Evolutionary conservation across 768 basidiomycete genomes (phyloP), one percentile per base, ranked within the genome.

Genomic region (Lyophyllum decastes): DNA sequence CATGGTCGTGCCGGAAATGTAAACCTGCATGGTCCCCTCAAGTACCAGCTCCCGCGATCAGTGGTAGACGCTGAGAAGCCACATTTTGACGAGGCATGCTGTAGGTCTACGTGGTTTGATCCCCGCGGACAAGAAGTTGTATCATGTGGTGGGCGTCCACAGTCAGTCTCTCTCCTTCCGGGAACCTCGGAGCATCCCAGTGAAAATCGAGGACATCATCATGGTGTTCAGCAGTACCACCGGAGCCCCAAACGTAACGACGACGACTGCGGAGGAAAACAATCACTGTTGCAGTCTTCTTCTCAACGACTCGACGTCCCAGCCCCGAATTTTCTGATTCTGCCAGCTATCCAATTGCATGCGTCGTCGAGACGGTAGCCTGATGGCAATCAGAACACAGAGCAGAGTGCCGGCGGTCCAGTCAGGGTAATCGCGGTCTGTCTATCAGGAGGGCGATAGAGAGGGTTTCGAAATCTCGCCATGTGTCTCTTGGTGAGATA

Each of bases 351-450:
- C 17, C 48, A 49, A 33, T 49, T 2, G 12, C 30, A 10, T 33
- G 10, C 27, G 27, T 2, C 48, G 48, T 49, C 48, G 48, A 49
- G 48, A 49, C 33, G 17, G 4, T 17, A 19, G n/a, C 9, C 24
- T 38, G 11, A 38, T 38, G 35, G 35, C 2, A 9, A 38, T 38
- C 35, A 38, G 35, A 38, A 17, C 35, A 38, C 17, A 33, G 48
- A 12, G 48, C 27, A 33, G 27, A 49, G 48, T 49, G 48, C 48
- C 48, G 48, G 48, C 48, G 48, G 27, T 49, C 26, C 4, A 33
- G 27, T 49, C 48, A 49, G 48, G 48, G 48, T 49, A n/a, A 49
- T 27, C 48, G 48, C 27, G 26, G 41, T 45, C 54, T 49, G 48
- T 40, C 40, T 34, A 21, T 16, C n/a, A 8, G 21, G 19, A 33